Conservation (phyloP, 257 asterid genomes). For the Solanum habrochaites region DNA sequence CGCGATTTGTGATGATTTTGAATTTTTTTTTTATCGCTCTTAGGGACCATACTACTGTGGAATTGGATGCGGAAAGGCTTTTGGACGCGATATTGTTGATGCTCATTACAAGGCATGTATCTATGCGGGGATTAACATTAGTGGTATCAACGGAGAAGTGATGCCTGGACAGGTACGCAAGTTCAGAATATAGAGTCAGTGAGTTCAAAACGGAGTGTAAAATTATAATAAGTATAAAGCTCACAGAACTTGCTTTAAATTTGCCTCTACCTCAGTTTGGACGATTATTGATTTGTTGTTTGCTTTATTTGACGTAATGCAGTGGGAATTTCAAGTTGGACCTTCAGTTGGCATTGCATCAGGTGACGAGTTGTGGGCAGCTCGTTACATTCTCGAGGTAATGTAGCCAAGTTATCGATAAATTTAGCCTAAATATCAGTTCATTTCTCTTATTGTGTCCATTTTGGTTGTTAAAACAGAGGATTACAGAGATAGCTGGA, state of each 20-base stretch:
- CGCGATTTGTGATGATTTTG: neutral
- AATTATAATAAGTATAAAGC: neutral
- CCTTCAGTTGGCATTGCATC: slow-evolving; percentile 88
- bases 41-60: slow-evolving; percentile 96
- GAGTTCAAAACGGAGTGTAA: neutral
- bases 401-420: neutral
- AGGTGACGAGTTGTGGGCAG: slow-evolving; percentile 82
- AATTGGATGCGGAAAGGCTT: slow-evolving; percentile 78
- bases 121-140: slow-evolving; percentile 70
- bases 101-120: slow-evolving; percentile 81
- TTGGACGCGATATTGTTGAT: slow-evolving; percentile 79
- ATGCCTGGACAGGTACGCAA: slow-evolving; percentile 86
- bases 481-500: slow-evolving; percentile 92
- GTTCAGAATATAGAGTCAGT: neutral
- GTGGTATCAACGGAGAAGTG: slow-evolving; percentile 87
- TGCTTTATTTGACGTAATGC: neutral
- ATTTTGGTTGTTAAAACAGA: slow-evolving; percentile 27
- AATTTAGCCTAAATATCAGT: neutral
- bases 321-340: slow-evolving; percentile 99
- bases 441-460: neutral
- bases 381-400: slow-evolving; percentile 93
- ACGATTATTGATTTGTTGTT: neutral
- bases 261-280: neutral
- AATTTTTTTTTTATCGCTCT: neutral
- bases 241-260: neutral